Evolutionary conservation across 2,329 filamentous ascomycete genomes (phyloP).

Genomic region (Cladosporium sp.): DNA sequence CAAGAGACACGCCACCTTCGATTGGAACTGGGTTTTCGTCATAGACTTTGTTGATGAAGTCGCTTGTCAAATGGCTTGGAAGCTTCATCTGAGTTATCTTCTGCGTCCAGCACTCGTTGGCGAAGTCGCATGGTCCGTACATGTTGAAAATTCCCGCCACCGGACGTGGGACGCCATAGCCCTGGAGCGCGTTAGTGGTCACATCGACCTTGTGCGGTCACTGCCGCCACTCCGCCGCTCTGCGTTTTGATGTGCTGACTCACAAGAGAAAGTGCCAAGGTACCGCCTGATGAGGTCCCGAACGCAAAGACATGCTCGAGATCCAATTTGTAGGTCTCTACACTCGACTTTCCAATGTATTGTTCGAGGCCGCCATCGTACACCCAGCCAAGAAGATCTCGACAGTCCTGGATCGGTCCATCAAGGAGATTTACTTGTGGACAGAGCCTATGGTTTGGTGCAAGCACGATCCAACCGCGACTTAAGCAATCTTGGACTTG

Average conservation of each 20-base stretch:
- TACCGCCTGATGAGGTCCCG: not conserved
- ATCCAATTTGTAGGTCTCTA: not conserved
- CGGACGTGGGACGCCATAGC: not conserved
- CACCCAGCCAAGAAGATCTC: not conserved
- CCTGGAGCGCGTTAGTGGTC: not conserved
- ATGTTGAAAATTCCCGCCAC: not conserved
- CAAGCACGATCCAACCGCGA: not conserved
- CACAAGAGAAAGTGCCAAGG: not conserved
- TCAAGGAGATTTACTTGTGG: not conserved
- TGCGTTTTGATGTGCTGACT: not conserved
- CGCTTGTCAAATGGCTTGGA: not conserved
- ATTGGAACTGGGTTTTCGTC: not conserved
- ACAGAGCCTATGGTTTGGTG: not conserved
- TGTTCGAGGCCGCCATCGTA: not conserved
- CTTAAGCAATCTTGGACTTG: not conserved
- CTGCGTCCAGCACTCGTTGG: not conserved
- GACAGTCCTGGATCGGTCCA: not conserved
- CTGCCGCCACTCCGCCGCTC: not conserved
- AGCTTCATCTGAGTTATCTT: not conserved
- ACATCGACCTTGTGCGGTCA: not conserved
- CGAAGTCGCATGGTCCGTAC: conserved; percentile 1
- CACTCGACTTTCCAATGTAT: not conserved
- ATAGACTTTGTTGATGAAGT: not conserved
- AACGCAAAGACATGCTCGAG: not conserved
- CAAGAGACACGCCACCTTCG: conserved; percentile 11